phyloP scores from a whole-genome alignment of 164 flowering plant genomes.

The Vitis labrusca region DNA sequence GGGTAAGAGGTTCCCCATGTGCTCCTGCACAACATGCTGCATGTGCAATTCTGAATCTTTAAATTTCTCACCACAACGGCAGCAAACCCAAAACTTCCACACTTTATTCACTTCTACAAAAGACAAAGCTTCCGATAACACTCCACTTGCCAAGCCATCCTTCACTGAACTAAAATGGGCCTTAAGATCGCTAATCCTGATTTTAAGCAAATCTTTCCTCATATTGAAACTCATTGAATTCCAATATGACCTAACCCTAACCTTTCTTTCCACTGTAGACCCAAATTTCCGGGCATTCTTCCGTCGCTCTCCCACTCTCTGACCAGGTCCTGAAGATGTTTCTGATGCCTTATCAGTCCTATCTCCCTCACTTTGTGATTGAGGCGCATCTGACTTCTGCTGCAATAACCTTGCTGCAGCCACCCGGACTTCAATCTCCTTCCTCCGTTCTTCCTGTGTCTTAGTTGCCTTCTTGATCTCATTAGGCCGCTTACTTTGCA shows the following conservation, averaged over 20 bases:
- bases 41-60: constrained; percentile 53
- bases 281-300: constrained; percentile 53
- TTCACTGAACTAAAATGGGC: constrained; percentile 55
- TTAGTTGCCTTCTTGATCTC: constrained; percentile 96
- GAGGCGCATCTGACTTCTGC: constrained; percentile 63
- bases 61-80: constrained; percentile 73
- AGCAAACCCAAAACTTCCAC: constrained; percentile 90
- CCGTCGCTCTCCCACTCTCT: constrained; percentile 57
- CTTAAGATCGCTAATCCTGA: constrained; percentile 55
- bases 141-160: constrained; percentile 53
- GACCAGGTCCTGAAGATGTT: constrained; percentile 36
- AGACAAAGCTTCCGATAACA: constrained; percentile 67
- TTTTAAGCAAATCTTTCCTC: constrained; percentile 61
- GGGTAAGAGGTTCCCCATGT: constrained; percentile 66
- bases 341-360: constrained; percentile 37
- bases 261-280: constrained; percentile 61
- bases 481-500: constrained; percentile 72
- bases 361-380: constrained; percentile 39
- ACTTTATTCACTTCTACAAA: constrained; percentile 54
- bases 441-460: constrained; percentile 88
- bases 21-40: constrained; percentile 84
- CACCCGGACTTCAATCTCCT: constrained; percentile 96
- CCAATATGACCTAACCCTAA: constrained; percentile 74
- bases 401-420: constrained; percentile 95
- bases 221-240: constrained; percentile 54